Evolutionary conservation across 768 basidiomycete genomes (phyloP).

Genomic region (Grammothele lineata): DNA sequence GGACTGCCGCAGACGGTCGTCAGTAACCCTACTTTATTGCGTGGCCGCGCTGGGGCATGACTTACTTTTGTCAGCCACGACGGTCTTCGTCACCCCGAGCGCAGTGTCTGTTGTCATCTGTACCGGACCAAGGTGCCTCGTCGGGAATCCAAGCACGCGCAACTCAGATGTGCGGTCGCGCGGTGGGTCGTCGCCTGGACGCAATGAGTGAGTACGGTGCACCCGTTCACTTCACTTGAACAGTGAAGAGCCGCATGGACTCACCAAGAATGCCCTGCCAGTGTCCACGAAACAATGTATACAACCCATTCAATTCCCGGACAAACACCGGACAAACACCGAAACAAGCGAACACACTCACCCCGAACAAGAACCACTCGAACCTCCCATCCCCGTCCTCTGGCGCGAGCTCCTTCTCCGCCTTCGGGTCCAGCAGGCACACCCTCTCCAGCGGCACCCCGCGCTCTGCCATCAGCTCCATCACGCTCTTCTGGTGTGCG

Average conservation of each 20-base stretch:
- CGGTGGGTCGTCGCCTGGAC: conserved; percentile 88
- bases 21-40: too few relatives aligned
- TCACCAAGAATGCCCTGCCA: conserved; percentile 58
- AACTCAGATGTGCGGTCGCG: conserved; percentile 90
- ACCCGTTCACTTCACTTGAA: conserved; percentile 8
- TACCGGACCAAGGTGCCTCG: conserved; percentile 75
- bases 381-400: conserved; percentile 75
- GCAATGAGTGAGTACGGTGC: too few relatives aligned
- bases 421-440: conserved; percentile 94
- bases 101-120: conserved; percentile 99
- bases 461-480: conserved; percentile 51
- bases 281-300: background rate
- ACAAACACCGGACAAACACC: too few relatives aligned
- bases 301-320: too few relatives aligned
- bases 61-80: conserved; percentile 68
- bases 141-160: conserved; percentile 80
- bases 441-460: conserved; percentile 51
- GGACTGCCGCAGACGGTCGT: too few relatives aligned
- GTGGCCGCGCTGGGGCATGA: too few relatives aligned
- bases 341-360: too few relatives aligned
- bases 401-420: conserved; percentile 61
- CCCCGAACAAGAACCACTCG: conserved; percentile 89
- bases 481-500: conserved; percentile 49
- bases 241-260: conserved; percentile 4
- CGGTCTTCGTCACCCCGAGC: conserved; percentile 81